phyloP scores from a whole-genome alignment of 805 yeast genomes.

The Saccharomyces kudriavzevii region DNA sequence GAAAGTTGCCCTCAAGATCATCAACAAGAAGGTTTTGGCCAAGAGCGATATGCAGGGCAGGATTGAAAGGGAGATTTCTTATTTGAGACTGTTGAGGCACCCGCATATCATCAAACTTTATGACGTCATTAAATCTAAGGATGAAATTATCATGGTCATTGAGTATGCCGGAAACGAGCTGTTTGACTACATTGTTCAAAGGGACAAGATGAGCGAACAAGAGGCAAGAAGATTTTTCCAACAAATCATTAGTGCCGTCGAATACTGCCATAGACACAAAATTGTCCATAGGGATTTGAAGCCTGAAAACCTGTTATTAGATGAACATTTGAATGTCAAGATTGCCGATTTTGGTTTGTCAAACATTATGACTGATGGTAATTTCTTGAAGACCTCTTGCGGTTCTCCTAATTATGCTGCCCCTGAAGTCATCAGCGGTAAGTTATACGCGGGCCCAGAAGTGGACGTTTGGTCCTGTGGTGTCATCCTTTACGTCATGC shows the following conservation, averaged over 20 bases:
- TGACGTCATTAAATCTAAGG: conserved; percentile 91
- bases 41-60: conserved; percentile 96
- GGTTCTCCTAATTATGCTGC: conserved; percentile 98
- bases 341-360: conserved; percentile 95
- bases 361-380: conserved; percentile 96
- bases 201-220: conserved; percentile 84
- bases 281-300: conserved; percentile 94
- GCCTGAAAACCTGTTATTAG: conserved; percentile 86
- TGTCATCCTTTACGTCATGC: conserved; percentile 88
- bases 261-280: conserved; percentile 92
- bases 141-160: conserved; percentile 94
- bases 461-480: conserved; percentile 98
- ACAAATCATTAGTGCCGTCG: conserved; percentile 93
- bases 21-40: conserved; percentile 84
- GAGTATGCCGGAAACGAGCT: conserved; percentile 95
- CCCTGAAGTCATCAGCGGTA: conserved; percentile 92
- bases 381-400: conserved; percentile 87
- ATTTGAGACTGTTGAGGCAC: conserved; percentile 78
- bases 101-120: conserved; percentile 93
- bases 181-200: conserved; percentile 89
- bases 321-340: conserved; percentile 84
- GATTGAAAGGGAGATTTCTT: conserved; percentile 88
- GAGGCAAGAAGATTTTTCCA: conserved; percentile 92
- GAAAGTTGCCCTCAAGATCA: conserved; percentile 85
- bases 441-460: conserved; percentile 94